A percentile compares a stretch with the other conserved stretches of the same genome.
Conservation (phyloP, 163 green algal species). For the Smithsoniella earleae region DNA sequence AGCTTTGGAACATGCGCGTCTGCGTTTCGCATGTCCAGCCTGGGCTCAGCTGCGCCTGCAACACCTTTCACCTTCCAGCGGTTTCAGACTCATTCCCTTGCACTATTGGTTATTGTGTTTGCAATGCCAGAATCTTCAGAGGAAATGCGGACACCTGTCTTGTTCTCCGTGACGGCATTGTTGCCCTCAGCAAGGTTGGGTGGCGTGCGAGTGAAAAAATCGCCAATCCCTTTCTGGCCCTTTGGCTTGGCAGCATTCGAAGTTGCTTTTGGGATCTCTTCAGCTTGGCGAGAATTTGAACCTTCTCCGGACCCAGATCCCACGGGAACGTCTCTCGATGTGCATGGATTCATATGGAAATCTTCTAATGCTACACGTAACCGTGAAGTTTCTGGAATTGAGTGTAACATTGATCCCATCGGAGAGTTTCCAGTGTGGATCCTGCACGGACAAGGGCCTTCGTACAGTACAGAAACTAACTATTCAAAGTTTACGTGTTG, state of each 20-base stretch:
- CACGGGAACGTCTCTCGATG: constrained; percentile 2
- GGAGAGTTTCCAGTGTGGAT: neutral
- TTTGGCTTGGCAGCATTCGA: constrained; percentile 12
- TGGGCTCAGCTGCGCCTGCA: neutral
- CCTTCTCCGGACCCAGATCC: neutral
- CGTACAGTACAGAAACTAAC: too few species aligned
- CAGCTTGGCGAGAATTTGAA: neutral
- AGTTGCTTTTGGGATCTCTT: neutral
- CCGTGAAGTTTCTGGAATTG: constrained; percentile 1
- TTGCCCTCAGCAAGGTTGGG: too few species aligned
- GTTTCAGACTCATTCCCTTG: neutral
- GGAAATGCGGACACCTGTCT: neutral
- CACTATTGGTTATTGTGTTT: neutral
- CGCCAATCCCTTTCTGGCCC: constrained; percentile 5
- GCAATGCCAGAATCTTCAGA: neutral
- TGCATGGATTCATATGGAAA: constrained; percentile 29
- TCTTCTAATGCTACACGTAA: neutral
- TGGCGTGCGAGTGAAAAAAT: constrained; percentile 23
- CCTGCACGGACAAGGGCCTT: too few species aligned
- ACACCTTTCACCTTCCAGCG: neutral
- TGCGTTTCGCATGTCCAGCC: too few species aligned
- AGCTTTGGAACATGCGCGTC: too few species aligned
- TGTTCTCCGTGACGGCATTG: too few species aligned
- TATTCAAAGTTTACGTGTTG: neutral
- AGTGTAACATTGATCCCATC: neutral